These are phyloP conservation scores for Termitomyces sp. DNA, from an alignment of 768 basidiomycete genomes.

Conservation along the genomic window DNA sequence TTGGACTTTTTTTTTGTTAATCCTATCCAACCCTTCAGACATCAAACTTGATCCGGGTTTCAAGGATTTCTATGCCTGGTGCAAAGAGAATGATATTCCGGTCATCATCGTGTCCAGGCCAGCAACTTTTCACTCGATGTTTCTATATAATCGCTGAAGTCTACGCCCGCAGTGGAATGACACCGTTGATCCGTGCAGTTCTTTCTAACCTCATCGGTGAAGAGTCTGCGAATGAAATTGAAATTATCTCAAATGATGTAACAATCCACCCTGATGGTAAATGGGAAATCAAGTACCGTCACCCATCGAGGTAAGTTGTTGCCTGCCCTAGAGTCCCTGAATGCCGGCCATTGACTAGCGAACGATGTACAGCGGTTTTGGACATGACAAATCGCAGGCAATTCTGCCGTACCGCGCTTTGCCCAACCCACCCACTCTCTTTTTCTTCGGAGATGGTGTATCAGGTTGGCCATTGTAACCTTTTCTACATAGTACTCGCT, in stretches of 20 bases:
- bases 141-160: constrained; percentile 2
- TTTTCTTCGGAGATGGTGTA: constrained; percentile 98
- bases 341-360: neutral
- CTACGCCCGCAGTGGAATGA: constrained; percentile 67
- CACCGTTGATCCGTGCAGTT: constrained; percentile 87
- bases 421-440: constrained; percentile 66
- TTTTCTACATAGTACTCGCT: neutral
- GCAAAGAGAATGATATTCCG: constrained; percentile 74
- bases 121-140: neutral
- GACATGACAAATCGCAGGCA: constrained; percentile 95
- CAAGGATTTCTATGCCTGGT: constrained; percentile 82
- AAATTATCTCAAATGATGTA: constrained; percentile 94
- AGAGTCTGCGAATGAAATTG: constrained; percentile 67
- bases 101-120: constrained; percentile 92
- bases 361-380: constrained; percentile 58
- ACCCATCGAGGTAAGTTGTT: constrained; percentile 66
- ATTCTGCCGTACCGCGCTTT: constrained; percentile 86
- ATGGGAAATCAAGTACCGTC: constrained; percentile 84
- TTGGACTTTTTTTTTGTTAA: constrained; percentile 4
- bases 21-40: constrained; percentile 35
- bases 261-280: constrained; percentile 53
- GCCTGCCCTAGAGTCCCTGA: neutral
- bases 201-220: constrained; percentile 77
- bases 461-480: constrained; percentile 43
- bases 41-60: constrained; percentile 88